A percentile compares a stretch with the other conserved stretches of the same genome.
Evolutionary conservation across 441 rosid genomes (phyloP).

Genomic region (Viola pubescens): DNA sequence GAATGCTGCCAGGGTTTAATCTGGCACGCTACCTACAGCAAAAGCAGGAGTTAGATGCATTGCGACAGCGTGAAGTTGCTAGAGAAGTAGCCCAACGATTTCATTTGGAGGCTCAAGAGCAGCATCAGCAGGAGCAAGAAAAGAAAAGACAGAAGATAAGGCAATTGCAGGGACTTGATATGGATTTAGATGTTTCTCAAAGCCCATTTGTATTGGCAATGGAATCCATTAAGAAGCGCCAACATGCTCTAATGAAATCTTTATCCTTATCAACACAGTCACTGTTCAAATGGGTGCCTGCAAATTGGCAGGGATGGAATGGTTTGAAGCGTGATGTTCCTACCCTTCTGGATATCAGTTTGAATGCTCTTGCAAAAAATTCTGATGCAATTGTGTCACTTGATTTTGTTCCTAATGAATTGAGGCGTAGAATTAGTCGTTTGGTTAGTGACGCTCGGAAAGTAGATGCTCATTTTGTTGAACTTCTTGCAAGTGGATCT

Average conservation of each 20-base stretch:
- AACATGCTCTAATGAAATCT: neutral
- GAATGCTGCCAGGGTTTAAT: neutral
- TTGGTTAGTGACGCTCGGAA: conserved; percentile 20
- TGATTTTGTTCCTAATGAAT: conserved; percentile 30
- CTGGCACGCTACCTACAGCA: neutral
- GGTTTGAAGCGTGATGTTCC: conserved; percentile 15
- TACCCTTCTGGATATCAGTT: conserved; percentile 25
- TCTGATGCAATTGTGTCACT: conserved; percentile 30
- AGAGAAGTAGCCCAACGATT: conserved; percentile 10
- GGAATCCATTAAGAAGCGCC: conserved; percentile 26
- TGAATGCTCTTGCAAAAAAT: conserved; percentile 25
- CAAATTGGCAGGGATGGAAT: neutral
- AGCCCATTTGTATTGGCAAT: conserved; percentile 23
- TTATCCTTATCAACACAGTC: conserved; percentile 4
- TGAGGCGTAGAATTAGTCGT: conserved; percentile 28
- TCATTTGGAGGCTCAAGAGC: conserved; percentile 3
- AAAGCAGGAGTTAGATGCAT: neutral
- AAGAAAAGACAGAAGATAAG: neutral
- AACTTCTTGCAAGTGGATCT: conserved; percentile 30
- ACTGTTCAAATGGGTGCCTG: conserved; percentile 21
- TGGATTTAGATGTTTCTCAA: conserved; percentile 8
- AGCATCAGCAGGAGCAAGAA: neutral
- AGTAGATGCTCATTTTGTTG: conserved; percentile 24
- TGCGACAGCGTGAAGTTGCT: conserved; percentile 12
- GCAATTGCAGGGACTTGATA: neutral